phyloP scores from a whole-genome alignment of 2,329 filamentous ascomycete genomes.

The Periconia sp. region DNA sequence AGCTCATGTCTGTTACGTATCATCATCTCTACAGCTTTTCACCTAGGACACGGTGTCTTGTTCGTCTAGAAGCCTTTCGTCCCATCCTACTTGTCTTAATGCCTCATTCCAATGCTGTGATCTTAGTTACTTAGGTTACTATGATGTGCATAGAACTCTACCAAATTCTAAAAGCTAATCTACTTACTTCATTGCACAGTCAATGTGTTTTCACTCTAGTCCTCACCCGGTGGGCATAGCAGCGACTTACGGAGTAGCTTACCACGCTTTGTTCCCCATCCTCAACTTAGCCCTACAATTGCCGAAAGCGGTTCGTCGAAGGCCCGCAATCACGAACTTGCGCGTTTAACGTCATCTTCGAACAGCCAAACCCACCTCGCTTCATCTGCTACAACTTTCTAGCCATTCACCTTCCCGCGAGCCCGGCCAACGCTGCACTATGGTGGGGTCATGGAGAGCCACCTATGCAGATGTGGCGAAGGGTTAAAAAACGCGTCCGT shows the following conservation, averaged over 20 bases:
- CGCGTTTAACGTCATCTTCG: conserved; percentile 10
- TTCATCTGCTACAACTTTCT: conserved; percentile 5
- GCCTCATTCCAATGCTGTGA: too few relatives aligned
- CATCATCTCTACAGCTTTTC: too few relatives aligned
- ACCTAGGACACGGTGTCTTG: conserved; percentile 12
- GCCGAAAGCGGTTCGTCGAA: not conserved
- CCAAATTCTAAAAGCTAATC: not conserved
- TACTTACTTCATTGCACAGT: not conserved
- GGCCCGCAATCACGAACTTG: conserved; percentile 1
- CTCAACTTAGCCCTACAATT: not conserved
- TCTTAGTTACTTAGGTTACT: too few relatives aligned
- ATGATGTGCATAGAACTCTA: too few relatives aligned
- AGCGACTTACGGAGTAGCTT: not conserved
- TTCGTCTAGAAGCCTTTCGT: not conserved
- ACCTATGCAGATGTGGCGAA: conserved; percentile 1
- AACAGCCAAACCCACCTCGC: conserved; percentile 1
- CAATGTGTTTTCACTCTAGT: not conserved
- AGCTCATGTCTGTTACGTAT: too few relatives aligned
- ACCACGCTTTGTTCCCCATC: conserved; percentile 1
- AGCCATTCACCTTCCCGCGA: not conserved
- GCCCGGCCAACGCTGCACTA: not conserved
- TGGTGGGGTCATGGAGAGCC: conserved; percentile 19
- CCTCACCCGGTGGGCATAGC: not conserved
- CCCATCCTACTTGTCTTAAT: too few relatives aligned
- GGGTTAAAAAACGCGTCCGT: conserved; percentile 18